These are phyloP conservation scores for Rhizopus sp. DNA, from an alignment of 371 early-diverging fungal species.

Conservation along the genomic window DNA sequence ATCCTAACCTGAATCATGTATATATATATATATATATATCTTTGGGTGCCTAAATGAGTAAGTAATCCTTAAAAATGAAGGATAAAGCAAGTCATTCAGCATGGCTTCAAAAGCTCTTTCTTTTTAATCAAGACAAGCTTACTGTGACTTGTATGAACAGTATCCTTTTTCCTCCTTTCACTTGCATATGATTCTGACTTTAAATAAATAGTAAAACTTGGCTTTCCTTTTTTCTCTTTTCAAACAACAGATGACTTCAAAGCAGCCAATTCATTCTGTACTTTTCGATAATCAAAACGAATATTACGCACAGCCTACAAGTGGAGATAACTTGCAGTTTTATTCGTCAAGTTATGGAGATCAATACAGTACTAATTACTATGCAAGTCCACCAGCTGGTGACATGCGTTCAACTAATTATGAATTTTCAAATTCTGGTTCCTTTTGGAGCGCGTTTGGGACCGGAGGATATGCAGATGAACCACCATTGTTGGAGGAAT, in stretches of 20 bases:
- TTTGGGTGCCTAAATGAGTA: no score
- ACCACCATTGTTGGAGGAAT: constrained; percentile 89
- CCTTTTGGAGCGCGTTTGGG: constrained; percentile 72
- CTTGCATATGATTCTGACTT: not conserved
- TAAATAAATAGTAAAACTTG: not conserved
- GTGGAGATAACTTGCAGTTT: constrained; percentile 62
- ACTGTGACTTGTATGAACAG: not conserved
- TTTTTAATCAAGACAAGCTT: not conserved
- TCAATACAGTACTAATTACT: constrained; percentile 49
- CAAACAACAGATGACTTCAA: constrained; percentile 28
- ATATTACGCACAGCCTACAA: constrained; percentile 31
- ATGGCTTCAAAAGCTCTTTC: not conserved
- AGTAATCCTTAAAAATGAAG: no score
- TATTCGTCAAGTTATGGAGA: constrained; percentile 64
- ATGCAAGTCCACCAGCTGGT: constrained; percentile 46
- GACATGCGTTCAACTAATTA: constrained; percentile 55
- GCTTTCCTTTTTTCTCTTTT: constrained; percentile 3
- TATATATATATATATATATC: no score
- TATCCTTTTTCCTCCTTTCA: not conserved
- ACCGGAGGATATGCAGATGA: constrained; percentile 89
- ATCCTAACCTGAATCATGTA: no score
- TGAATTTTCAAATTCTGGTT: constrained; percentile 40
- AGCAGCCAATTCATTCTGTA: constrained; percentile 56
- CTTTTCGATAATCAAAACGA: constrained; percentile 47
- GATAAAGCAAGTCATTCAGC: no score